Percentiles rank a stretch among this genome's conserved stretches.
These are phyloP conservation scores for Dalechampia spathulata DNA, from an alignment of 441 rosid species.

Conservation along the genomic window DNA sequence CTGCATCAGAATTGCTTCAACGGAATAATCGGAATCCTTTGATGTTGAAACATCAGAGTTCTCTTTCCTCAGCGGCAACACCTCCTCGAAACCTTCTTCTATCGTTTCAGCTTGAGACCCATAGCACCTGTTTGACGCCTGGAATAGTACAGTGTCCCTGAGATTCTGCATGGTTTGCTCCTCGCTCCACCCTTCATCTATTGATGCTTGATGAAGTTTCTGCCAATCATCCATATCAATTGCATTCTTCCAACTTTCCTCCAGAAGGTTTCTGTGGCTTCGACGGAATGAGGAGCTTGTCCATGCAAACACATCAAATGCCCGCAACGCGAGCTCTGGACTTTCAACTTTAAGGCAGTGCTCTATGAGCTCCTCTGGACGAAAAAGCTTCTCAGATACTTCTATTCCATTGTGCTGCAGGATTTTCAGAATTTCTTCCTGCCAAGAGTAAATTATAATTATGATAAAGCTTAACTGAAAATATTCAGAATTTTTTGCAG, in stretches of 20 bases:
- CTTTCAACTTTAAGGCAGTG: constrained; percentile 52
- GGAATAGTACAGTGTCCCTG: constrained; percentile 59
- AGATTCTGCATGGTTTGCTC: constrained; percentile 64
- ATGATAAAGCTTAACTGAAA: not conserved
- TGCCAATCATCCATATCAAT: constrained; percentile 81
- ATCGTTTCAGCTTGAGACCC: constrained; percentile 56
- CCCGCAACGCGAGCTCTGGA: constrained; percentile 45
- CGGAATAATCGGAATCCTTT: constrained; percentile 39
- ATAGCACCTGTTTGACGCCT: constrained; percentile 65
- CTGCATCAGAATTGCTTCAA: constrained; percentile 78
- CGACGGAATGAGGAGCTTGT: constrained; percentile 70
- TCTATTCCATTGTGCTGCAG: constrained; percentile 30
- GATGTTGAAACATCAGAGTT: constrained; percentile 17
- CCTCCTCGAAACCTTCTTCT: constrained; percentile 60
- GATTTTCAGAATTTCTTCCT: constrained; percentile 58
- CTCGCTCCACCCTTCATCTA: constrained; percentile 79
- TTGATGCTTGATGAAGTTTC: constrained; percentile 48
- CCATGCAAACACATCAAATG: constrained; percentile 88
- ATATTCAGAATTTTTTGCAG: not conserved
- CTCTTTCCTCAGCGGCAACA: constrained; percentile 62
- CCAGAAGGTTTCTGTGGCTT: constrained; percentile 60
- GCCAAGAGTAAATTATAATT: constrained; percentile 17
- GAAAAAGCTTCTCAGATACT: constrained; percentile 36
- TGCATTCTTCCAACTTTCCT: constrained; percentile 87
- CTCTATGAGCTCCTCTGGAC: constrained; percentile 68